Percentiles rank a stretch among this genome's conserved stretches.
phyloP scores from a whole-genome alignment of 2,329 filamentous ascomycete species.

The Aspergillus aculeatinus region DNA sequence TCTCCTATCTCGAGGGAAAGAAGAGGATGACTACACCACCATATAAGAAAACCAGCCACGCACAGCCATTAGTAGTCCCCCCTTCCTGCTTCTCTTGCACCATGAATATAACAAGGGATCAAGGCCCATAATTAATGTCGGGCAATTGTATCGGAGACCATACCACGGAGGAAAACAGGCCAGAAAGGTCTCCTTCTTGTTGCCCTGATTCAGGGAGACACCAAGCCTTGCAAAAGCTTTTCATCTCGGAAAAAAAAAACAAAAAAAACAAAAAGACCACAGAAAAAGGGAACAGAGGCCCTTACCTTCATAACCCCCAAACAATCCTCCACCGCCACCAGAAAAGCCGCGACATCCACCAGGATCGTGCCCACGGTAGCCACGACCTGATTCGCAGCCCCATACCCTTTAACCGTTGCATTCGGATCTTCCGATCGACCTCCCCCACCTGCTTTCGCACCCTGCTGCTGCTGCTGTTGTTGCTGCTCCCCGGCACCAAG shows the following conservation, averaged over 20 bases:
- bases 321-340: conserved; percentile 70
- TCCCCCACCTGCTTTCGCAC: conserved; percentile 41
- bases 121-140: conserved; percentile 43
- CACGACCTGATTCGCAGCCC: conserved; percentile 72
- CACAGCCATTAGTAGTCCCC: background rate
- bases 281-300: background rate
- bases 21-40: conserved; percentile 35
- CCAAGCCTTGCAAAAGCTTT: background rate
- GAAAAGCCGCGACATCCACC: conserved; percentile 75
- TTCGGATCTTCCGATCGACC: conserved; percentile 46
- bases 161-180: conserved; percentile 38
- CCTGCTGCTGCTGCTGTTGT: conserved; percentile 26
- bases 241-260: background rate
- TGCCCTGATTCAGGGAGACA: conserved; percentile 40
- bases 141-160: conserved; percentile 61
- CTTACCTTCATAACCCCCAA: conserved; percentile 40
- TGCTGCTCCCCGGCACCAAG: conserved; percentile 41
- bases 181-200: conserved; percentile 57
- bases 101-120: conserved; percentile 2
- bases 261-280: too few relatives aligned
- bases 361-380: conserved; percentile 69
- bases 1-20: conserved; percentile 18
- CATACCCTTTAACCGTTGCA: conserved; percentile 68
- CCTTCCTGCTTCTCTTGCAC: conserved; percentile 3
- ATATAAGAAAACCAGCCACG: background rate